Evolutionary conservation across 352 stramenopile species (phyloP).

Genomic region (Globisporangium emineosum): DNA sequence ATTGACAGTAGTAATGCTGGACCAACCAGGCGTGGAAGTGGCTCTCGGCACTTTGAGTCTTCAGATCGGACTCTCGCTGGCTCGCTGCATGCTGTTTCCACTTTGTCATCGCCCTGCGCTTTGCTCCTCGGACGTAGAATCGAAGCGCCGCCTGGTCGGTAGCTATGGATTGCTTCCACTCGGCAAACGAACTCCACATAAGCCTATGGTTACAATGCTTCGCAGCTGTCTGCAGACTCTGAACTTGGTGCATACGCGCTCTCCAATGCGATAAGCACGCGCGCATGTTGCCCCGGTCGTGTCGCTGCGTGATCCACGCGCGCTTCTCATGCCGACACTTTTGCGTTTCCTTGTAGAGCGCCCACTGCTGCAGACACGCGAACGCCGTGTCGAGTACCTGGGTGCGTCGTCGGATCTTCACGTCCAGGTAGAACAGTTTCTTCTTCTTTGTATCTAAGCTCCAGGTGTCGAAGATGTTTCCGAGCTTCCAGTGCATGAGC

Average conservation of each 20-base stretch:
- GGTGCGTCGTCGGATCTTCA: constrained; percentile 14
- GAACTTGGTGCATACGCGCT: background rate
- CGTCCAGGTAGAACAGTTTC: constrained; percentile 17
- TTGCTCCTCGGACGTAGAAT: background rate
- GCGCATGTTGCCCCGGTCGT: constrained; percentile 20
- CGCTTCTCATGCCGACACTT: constrained; percentile 28
- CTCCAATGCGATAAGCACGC: constrained; percentile 26
- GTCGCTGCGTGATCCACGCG: constrained; percentile 39
- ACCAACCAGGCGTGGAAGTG: background rate
- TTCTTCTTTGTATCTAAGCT: constrained; percentile 3
- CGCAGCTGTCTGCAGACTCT: background rate
- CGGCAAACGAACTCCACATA: background rate
- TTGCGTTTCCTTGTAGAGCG: constrained; percentile 21
- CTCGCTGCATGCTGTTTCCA: background rate
- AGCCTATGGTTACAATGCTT: background rate
- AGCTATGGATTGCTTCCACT: constrained; percentile 10
- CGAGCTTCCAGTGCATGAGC: constrained; percentile 19
- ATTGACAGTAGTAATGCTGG: background rate
- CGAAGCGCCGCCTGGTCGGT: background rate
- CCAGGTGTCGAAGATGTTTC: constrained; percentile 22
- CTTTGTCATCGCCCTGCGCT: background rate
- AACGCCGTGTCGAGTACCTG: constrained; percentile 32
- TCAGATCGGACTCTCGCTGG: background rate
- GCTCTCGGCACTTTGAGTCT: background rate
- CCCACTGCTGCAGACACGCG: constrained; percentile 46